Base-by-base conservation (phyloP, 441 rosid species). In the Codiaeum variegatum region DNA sequence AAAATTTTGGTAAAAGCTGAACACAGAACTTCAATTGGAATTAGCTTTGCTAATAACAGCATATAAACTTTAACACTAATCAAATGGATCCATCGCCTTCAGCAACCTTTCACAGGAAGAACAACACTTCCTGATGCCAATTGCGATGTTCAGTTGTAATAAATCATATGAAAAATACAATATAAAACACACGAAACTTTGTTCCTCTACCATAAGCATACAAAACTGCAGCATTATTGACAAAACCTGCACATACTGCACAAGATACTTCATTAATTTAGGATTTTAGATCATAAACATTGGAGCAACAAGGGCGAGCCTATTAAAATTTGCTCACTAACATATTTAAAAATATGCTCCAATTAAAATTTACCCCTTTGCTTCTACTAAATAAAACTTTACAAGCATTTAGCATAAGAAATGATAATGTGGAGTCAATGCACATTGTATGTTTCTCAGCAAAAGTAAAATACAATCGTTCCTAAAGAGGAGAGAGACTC, bases 31-130 rank as follows among this genome's bases (percentile, higher is more conserved):
- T 38, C 10, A 46, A 46, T 18, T 46, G n/a, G n/a, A 46, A 46
- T 15, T 46, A 46, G 5, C 51, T 46, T 13, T 46, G 51, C 51
- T 46, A 46, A 46, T 46, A 13, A 46, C 51, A 46, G 51, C 51
- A 46, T 13, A 18, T 46, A 13, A 71, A 59, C 67, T 81, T 83
- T 1, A 34, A 11, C 19, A 13, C 36, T 28, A 12, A 58, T 28
- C 34, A 58, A 58, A 58, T 28, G 36, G 18, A 13, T 46, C 32
- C 36, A 24, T 55, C 24, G 13, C 6, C 8, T 55, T 7, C 10
- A 21, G 36, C 7, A 59, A 28, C 29, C 19, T 4, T 28, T 28
- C 10, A 8, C 34, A 28, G 15, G n/a, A 29, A 28, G 40, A 29
- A 59, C n/a, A 29, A 28, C 3, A 28, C 10, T 59, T 59, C 6